Conservation (phyloP, 139 green algal species). For the Spirogloea muscicola region DNA sequence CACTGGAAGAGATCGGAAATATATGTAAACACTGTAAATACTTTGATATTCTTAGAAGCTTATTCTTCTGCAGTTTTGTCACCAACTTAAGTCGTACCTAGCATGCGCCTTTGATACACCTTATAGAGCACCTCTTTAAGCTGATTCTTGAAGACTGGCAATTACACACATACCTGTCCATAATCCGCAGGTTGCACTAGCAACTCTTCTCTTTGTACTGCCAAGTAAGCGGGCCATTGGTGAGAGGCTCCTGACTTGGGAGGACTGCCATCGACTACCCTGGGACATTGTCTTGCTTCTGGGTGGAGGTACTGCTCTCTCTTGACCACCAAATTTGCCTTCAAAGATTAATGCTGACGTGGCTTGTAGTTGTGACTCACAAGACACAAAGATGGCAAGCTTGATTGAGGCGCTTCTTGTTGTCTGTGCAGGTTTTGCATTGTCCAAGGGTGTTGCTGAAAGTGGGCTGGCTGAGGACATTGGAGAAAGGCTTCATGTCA, state of each 20-base stretch:
- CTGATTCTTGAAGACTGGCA: too few species aligned
- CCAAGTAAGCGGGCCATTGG: not conserved
- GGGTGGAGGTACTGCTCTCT: conserved; percentile 17
- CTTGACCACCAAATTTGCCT: not conserved
- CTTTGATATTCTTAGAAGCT: conserved; percentile 10
- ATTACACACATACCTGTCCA: not conserved
- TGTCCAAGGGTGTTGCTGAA: conserved; percentile 11
- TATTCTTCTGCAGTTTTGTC: conserved; percentile 11
- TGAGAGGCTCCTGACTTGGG: conserved; percentile 22
- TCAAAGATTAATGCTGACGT: not conserved
- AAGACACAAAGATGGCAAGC: not conserved
- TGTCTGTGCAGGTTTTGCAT: conserved; percentile 12
- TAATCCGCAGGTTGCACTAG: conserved; percentile 3
- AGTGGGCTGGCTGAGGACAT: conserved; percentile 24
- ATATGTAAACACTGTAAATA: conserved; percentile 3
- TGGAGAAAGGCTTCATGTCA: too few species aligned
- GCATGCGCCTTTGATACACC: too few species aligned
- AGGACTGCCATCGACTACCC: conserved; percentile 9
- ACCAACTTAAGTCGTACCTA: too few species aligned
- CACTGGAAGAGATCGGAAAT: not conserved
- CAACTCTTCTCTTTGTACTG: conserved; percentile 26
- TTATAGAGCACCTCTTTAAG: too few species aligned
- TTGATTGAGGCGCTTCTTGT: not conserved
- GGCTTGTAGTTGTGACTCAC: not conserved
- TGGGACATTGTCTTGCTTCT: conserved; percentile 37